Evolutionary conservation across 2,329 filamentous ascomycete species (phyloP).

Genomic region (Cladophialophora bantiana): DNA sequence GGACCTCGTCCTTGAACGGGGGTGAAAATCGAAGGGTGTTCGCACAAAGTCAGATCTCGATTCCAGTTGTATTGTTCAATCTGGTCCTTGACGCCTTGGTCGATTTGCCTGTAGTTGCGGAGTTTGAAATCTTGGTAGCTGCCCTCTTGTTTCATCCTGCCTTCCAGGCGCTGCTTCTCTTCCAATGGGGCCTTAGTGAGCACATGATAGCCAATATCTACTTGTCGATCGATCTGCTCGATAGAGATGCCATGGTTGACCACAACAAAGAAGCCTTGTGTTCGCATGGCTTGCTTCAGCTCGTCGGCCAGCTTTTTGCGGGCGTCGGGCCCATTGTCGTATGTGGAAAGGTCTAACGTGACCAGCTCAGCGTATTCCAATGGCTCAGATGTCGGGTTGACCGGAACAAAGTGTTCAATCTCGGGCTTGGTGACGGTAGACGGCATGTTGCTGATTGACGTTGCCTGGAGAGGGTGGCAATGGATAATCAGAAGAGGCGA

Average conservation of each 20-base stretch:
- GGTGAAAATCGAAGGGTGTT: constrained; percentile 33
- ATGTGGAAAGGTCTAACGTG: constrained; percentile 14
- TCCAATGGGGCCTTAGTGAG: constrained; percentile 64
- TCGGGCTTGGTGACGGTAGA: constrained; percentile 3
- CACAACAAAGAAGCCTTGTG: constrained; percentile 65
- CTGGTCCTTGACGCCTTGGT: constrained; percentile 6
- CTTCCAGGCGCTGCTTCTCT: constrained; percentile 61
- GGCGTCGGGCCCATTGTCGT: neutral
- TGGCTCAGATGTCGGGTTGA: constrained; percentile 2
- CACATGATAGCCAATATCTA: constrained; percentile 65
- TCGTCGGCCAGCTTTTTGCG: constrained; percentile 10
- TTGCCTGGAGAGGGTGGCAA: neutral
- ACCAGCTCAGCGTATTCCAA: constrained; percentile 15
- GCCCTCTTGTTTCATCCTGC: constrained; percentile 56
- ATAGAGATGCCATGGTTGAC: constrained; percentile 68
- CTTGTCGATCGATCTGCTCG: constrained; percentile 67
- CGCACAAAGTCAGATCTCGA: constrained; percentile 5
- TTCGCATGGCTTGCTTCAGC: constrained; percentile 10
- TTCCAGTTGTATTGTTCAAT: constrained; percentile 20
- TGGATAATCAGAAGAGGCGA: neutral
- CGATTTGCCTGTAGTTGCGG: constrained; percentile 46
- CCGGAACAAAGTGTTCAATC: constrained; percentile 7
- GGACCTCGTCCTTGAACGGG: constrained; percentile 63
- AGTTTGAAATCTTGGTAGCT: constrained; percentile 66
- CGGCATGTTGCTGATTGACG: neutral